phyloP scores from a whole-genome alignment of 2,329 filamentous ascomycete species.

The Corinectria fuckeliana region DNA sequence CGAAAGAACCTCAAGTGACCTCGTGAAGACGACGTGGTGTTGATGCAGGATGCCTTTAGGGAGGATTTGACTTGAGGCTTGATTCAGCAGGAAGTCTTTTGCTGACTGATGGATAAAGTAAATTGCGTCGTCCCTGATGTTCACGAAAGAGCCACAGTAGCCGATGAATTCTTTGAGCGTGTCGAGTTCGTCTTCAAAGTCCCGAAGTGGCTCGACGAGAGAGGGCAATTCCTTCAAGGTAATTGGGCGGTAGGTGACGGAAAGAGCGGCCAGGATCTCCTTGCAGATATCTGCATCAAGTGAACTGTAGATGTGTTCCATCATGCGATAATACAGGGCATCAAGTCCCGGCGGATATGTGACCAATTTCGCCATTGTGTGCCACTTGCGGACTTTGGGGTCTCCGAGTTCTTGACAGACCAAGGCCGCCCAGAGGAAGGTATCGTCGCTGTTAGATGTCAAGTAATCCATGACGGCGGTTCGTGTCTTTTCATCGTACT shows the following conservation, averaged over 20 bases:
- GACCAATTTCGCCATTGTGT: slow-evolving; percentile 28
- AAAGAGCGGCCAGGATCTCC: slow-evolving; percentile 42
- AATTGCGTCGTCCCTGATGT: slow-evolving; percentile 36
- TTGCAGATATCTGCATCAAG: slow-evolving; percentile 41
- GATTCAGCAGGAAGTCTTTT: slow-evolving; percentile 48
- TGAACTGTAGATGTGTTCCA: slow-evolving; percentile 40
- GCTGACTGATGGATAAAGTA: slow-evolving; percentile 52
- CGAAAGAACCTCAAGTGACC: slow-evolving; percentile 43
- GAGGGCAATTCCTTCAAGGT: slow-evolving; percentile 41
- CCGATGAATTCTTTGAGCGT: slow-evolving; percentile 38
- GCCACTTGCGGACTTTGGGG: neutral
- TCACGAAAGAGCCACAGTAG: slow-evolving; percentile 49
- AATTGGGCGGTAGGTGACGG: slow-evolving; percentile 45
- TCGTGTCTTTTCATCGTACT: slow-evolving; percentile 14
- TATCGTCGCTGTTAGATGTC: slow-evolving; percentile 43
- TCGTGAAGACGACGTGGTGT: slow-evolving; percentile 43
- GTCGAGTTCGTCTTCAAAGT: slow-evolving; percentile 14
- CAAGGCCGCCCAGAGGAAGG: slow-evolving; percentile 40
- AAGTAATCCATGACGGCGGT: slow-evolving; percentile 26
- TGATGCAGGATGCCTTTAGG: slow-evolving; percentile 33
- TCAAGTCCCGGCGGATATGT: slow-evolving; percentile 44
- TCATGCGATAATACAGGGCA: slow-evolving; percentile 48
- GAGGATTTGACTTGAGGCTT: slow-evolving; percentile 37
- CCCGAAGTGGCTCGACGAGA: slow-evolving; percentile 24
- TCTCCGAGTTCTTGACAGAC: slow-evolving; percentile 27